Evolutionary conservation across 805 yeast genomes (phyloP).

Genomic region (Suhomyces tanzawaensis): DNA sequence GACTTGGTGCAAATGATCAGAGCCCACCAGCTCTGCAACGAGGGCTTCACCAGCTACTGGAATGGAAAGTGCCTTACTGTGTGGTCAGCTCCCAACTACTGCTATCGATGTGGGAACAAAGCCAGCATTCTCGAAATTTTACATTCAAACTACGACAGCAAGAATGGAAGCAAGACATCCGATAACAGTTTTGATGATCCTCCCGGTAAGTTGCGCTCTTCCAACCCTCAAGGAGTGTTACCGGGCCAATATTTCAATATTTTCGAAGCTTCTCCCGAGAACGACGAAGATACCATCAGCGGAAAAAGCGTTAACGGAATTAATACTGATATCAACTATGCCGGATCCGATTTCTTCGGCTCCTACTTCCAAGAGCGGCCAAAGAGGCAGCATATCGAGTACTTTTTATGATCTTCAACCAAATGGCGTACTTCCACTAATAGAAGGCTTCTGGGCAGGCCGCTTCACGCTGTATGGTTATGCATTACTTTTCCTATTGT

Average conservation of each 20-base stretch:
- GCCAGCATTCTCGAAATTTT: conserved; percentile 92
- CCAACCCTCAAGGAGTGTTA: conserved; percentile 25
- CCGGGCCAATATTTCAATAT: conserved; percentile 79
- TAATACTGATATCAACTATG: conserved; percentile 8
- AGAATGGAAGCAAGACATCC: conserved; percentile 9
- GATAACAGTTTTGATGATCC: conserved; percentile 2
- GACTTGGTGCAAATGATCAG: conserved; percentile 77
- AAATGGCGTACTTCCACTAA: no score
- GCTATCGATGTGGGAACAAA: conserved; percentile 94
- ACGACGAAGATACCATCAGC: conserved; percentile 55
- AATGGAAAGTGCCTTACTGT: conserved; percentile 90
- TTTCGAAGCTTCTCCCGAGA: conserved; percentile 96
- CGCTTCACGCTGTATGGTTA: no score
- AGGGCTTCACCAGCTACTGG: conserved; percentile 91
- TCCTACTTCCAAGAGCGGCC: conserved; percentile 29
- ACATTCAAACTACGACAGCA: conserved; percentile 44
- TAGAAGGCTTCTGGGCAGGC: no score
- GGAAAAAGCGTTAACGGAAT: conserved; percentile 41
- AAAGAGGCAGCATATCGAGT: conserved; percentile 45
- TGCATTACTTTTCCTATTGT: no score
- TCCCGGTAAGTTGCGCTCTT: conserved; percentile 3
- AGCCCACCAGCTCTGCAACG: conserved; percentile 96
- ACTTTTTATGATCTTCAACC: conserved; percentile 43
- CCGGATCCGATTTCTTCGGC: conserved; percentile 22
- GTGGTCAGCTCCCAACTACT: conserved; percentile 98